Evolutionary conservation across 129 eudicot genomes (phyloP).

Genomic region (Lactuca saligna): DNA sequence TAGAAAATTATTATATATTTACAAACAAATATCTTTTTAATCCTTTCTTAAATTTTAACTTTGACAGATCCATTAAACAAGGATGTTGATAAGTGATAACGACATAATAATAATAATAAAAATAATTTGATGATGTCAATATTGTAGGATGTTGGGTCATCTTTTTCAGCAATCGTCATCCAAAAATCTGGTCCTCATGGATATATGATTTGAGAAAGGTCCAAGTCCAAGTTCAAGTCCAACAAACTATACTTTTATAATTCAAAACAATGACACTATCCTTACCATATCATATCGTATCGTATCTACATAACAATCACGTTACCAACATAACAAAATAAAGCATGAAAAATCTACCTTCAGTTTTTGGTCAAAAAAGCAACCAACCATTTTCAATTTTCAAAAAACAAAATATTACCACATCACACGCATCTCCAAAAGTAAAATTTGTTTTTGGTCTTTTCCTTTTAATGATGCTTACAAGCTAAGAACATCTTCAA

Average conservation of each 20-base stretch:
- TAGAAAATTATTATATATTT: too few relatives aligned
- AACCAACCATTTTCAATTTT: not conserved
- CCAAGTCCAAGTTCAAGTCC: not conserved
- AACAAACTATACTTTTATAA: too few relatives aligned
- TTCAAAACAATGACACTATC: not conserved
- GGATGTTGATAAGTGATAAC: too few relatives aligned
- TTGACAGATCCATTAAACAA: too few relatives aligned
- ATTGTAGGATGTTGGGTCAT: not conserved
- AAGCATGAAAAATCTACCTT: not conserved
- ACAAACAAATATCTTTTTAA: too few relatives aligned
- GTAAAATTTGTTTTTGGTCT: not conserved
- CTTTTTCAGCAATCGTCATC: not conserved
- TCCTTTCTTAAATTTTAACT: too few relatives aligned
- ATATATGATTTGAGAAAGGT: not conserved
- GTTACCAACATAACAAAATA: not conserved
- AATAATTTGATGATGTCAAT: not conserved
- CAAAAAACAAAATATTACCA: not conserved
- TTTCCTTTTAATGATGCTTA: slow-evolving; percentile 17
- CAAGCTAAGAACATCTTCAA: slow-evolving; percentile 28
- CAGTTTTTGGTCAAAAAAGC: not conserved
- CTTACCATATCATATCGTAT: too few relatives aligned
- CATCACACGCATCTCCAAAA: not conserved
- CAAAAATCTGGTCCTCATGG: not conserved
- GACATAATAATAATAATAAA: too few relatives aligned
- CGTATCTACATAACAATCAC: not conserved